Evolutionary conservation across 1,284 basidiomycete genomes (phyloP).

Genomic region (Ceratobasidium sp.): DNA sequence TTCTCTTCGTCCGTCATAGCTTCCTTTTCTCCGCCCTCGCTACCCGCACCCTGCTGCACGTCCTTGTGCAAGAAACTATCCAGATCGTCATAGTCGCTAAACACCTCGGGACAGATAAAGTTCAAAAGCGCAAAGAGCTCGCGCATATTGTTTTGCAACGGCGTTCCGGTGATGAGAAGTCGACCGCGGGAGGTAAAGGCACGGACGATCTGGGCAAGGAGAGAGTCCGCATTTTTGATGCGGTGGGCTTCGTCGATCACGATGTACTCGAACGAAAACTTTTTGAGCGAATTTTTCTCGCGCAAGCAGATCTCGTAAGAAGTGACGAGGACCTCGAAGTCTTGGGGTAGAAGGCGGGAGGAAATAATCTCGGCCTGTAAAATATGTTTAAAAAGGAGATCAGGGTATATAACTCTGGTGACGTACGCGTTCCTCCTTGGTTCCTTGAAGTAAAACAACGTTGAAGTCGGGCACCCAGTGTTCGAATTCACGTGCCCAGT

Average conservation of each 20-base stretch:
- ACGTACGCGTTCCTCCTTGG: conserved; percentile 85
- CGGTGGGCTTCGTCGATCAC: conserved; percentile 99
- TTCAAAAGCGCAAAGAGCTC: conserved; percentile 97
- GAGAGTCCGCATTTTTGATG: conserved; percentile 99
- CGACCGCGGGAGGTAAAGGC: conserved; percentile 90
- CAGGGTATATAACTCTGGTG: not conserved
- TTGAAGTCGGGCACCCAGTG: conserved; percentile 94
- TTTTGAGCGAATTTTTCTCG: conserved; percentile 91
- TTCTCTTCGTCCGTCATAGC: conserved; percentile 71
- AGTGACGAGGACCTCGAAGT: conserved; percentile 96
- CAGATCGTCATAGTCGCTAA: conserved; percentile 78
- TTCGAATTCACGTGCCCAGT: conserved; percentile 94
- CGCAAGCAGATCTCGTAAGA: conserved; percentile 98
- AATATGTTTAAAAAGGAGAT: not conserved
- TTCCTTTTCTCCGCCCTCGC: conserved; percentile 59
- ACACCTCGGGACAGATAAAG: conserved; percentile 90
- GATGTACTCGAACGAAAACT: conserved; percentile 98
- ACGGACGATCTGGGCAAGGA: conserved; percentile 95
- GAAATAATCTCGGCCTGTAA: conserved; percentile 77
- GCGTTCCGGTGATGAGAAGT: conserved; percentile 96
- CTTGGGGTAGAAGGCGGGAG: conserved; percentile 80
- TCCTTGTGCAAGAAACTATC: conserved; percentile 86
- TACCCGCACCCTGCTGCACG: conserved; percentile 49
- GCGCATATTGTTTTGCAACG: conserved; percentile 97
- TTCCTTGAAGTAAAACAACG: conserved; percentile 83